phyloP scores from a whole-genome alignment of 805 yeast species.

The Saccharomycopsis schoenii region DNA sequence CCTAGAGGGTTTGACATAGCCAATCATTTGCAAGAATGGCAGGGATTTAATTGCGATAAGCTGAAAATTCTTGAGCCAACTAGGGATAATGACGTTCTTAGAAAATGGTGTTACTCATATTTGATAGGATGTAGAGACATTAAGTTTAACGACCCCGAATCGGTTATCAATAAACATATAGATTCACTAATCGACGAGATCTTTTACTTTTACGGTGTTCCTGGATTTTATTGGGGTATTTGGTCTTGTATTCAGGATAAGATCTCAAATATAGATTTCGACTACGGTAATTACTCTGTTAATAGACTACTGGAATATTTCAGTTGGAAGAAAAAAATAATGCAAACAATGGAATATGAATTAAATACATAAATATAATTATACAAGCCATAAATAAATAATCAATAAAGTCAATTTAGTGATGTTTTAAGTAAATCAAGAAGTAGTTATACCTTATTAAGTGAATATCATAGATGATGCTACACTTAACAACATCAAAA shows the following conservation, averaged over 20 bases:
- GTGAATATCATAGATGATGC: too few relatives aligned
- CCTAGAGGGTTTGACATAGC: slow-evolving; percentile 70
- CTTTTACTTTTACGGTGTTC: slow-evolving; percentile 57
- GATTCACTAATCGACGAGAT: slow-evolving; percentile 45
- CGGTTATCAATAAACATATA: slow-evolving; percentile 24
- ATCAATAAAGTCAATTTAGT: neutral
- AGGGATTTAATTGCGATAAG: slow-evolving; percentile 65
- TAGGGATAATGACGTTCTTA: slow-evolving; percentile 32
- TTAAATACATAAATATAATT: neutral
- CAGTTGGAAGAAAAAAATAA: slow-evolving; percentile 42
- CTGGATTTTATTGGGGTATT: slow-evolving; percentile 79
- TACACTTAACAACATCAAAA: too few relatives aligned
- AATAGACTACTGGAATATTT: slow-evolving; percentile 57
- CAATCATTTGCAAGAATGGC: slow-evolving; percentile 73
- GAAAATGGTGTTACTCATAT: slow-evolving; percentile 52
- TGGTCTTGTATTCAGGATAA: slow-evolving; percentile 73
- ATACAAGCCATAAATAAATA: neutral
- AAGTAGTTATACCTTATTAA: too few relatives aligned
- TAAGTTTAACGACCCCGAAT: neutral
- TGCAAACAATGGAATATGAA: neutral
- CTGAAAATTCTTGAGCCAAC: slow-evolving; percentile 47
- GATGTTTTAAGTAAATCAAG: neutral
- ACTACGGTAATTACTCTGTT: slow-evolving; percentile 51
- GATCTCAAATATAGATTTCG: slow-evolving; percentile 62
- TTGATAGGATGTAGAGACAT: slow-evolving; percentile 24